phyloP scores from a whole-genome alignment of 768 basidiomycete species.

The Tulasnella calospora region DNA sequence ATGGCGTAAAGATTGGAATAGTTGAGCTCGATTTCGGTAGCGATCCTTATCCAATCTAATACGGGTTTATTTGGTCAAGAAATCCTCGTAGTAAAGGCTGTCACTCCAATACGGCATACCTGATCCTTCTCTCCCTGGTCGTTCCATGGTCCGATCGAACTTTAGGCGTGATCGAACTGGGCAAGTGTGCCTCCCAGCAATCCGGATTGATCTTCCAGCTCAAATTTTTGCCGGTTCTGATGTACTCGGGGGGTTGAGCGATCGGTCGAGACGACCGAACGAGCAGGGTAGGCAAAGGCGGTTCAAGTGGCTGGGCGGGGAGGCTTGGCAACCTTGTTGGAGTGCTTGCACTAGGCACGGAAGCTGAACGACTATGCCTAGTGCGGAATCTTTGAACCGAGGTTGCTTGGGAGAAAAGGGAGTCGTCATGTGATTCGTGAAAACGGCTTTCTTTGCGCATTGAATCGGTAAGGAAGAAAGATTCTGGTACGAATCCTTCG shows the following conservation, averaged over 20 bases:
- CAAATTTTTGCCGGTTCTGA: conserved; percentile 6
- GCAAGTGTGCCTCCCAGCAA: conserved; percentile 67
- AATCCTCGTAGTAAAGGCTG: conserved; percentile 60
- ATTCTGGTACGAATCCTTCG: conserved; percentile 77
- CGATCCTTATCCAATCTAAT: conserved; percentile 84
- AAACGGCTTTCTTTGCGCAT: conserved; percentile 79
- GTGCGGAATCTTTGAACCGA: conserved; percentile 75
- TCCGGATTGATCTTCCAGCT: conserved; percentile 49
- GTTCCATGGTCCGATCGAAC: conserved; percentile 50
- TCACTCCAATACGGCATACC: conserved; percentile 52
- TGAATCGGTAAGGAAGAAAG: conserved; percentile 80
- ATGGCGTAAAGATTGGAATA: conserved; percentile 84
- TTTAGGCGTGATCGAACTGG: conserved; percentile 74
- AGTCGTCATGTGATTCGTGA: conserved; percentile 84
- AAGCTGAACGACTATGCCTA: conserved; percentile 55
- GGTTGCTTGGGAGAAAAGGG: conserved; percentile 72
- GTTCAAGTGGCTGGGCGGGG: neutral
- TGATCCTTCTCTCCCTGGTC: conserved; percentile 37
- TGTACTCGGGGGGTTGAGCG: conserved; percentile 40
- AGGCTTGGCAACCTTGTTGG: conserved; percentile 27
- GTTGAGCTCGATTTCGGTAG: conserved; percentile 89
- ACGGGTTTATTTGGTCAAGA: conserved; percentile 17
- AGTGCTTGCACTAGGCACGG: conserved; percentile 36
- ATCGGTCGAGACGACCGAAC: conserved; percentile 72
- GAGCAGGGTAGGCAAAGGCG: conserved; percentile 36